Evolutionary conservation across 768 basidiomycete genomes (phyloP), one percentile per base, ranked within the genome.

Genomic region (Leucogyrophana mollusca): DNA sequence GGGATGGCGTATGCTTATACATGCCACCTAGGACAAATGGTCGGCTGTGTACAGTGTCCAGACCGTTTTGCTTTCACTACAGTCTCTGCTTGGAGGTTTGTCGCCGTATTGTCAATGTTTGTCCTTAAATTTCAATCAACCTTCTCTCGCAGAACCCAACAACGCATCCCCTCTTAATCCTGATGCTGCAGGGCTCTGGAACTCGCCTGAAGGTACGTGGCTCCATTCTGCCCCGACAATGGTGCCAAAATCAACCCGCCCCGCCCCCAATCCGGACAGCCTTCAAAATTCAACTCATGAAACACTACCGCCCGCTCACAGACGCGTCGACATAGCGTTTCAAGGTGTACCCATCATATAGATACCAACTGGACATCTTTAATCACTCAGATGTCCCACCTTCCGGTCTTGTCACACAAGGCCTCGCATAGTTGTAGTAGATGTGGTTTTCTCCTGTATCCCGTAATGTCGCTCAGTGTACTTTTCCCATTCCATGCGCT

Each of bases 21-120:
- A 9, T 35, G 11, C 42, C 32, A 18, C 30, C 9, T 51, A 91
- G 87, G 90, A 93, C 66, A 90, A 93, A 60, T 94, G 92, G 93
- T 90, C 89, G 3, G 91, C 93, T 6, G 87, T 94, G 1, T 92
- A 94, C 65, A 90, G 88, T 49, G 92, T 94, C 27, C 89, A 92
- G 54, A 93, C 90, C 0, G 87, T 95, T 34, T 77, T 95, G 16
- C 70, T 94, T 8, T 94, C 92, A 10, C 66, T 95, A 46, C 93
- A 95, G 60, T 90, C 87, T 9, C 70, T 95, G 30, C 76, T 95
- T 38, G 92, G 92, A 56, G 91, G 91, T 91, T 56, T 32, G 79
- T 67, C n/a, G 2, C 10, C 6, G 34, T 40, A 16, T 21, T 37
- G 30, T 46, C 39, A 36, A 4, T 39, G n/a, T 14, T n/a, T 32